A percentile compares a stretch with the other conserved stretches of the same genome.
Evolutionary conservation across 1,139 yeast genomes (phyloP).

Genomic region (Zhuliangozyma parablackwelliae): DNA sequence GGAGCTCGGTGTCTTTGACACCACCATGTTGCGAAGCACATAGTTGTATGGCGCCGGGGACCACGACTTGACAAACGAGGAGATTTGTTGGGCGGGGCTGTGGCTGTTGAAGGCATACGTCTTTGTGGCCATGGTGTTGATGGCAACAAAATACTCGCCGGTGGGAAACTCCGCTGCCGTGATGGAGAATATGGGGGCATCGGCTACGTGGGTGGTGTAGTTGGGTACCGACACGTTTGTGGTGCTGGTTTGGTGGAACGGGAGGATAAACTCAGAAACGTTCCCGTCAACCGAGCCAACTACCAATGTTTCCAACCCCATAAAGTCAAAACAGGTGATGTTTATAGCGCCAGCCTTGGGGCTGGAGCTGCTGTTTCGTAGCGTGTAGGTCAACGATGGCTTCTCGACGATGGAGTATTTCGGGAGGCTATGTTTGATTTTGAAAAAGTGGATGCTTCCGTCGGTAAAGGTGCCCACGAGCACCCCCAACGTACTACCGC

Average conservation of each 20-base stretch:
- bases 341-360: conserved; percentile 13
- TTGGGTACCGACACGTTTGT: conserved; percentile 37
- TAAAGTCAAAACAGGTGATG: conserved; percentile 52
- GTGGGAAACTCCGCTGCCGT: conserved; percentile 26
- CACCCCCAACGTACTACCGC: conserved; percentile 33
- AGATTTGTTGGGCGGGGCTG: conserved; percentile 30
- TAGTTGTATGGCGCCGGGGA: conserved; percentile 26
- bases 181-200: conserved; percentile 47
- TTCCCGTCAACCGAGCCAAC: conserved; percentile 67
- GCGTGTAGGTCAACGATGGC: conserved; percentile 26
- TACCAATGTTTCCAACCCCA: conserved; percentile 44
- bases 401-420: conserved; percentile 19
- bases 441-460: conserved; percentile 56
- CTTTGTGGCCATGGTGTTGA: conserved; percentile 49
- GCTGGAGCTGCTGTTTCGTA: conserved; percentile 8
- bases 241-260: conserved; percentile 7
- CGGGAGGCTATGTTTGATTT: conserved; percentile 19
- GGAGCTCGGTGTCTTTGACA: conserved; percentile 26
- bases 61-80: conserved; percentile 15
- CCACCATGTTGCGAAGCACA: conserved; percentile 20
- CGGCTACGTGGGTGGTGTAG: conserved; percentile 42
- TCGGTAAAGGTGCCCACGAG: conserved; percentile 58
- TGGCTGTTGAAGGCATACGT: conserved; percentile 36
- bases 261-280: conserved; percentile 57
- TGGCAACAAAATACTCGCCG: conserved; percentile 31